Conservation (phyloP, 345 rosid genomes). For the Hibiscus trionum region DNA sequence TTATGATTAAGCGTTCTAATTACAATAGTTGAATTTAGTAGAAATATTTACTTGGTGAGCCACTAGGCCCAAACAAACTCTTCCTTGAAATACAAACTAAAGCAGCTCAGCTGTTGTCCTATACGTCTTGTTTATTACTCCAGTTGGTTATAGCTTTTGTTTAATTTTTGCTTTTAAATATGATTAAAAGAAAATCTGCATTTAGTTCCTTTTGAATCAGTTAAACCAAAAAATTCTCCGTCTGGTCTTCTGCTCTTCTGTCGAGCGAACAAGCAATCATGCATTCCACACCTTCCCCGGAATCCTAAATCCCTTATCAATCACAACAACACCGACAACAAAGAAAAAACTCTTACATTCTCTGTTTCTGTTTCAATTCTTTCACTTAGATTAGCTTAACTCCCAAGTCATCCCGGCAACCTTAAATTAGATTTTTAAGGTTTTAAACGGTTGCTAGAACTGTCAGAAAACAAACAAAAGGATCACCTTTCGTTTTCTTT, state of each 20-base stretch:
- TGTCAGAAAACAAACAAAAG: background rate
- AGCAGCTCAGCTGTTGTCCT: background rate
- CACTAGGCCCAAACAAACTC: background rate
- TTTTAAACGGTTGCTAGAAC: background rate
- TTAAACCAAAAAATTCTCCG: background rate
- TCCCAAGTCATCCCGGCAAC: too few relatives aligned
- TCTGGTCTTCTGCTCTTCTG: background rate
- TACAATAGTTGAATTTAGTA: too few relatives aligned
- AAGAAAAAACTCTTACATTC: background rate
- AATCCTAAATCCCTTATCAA: slow-evolving; percentile 19
- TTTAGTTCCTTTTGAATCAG: background rate
- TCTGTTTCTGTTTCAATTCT: background rate
- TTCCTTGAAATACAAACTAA: background rate
- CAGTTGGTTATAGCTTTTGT: background rate
- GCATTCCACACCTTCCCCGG: slow-evolving; percentile 22
- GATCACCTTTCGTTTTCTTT: background rate
- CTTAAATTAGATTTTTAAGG: background rate
- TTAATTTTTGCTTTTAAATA: background rate
- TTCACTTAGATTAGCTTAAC: background rate
- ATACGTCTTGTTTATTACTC: background rate
- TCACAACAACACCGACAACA: background rate
- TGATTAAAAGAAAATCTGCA: too few relatives aligned
- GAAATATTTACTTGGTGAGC: too few relatives aligned
- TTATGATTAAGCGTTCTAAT: too few relatives aligned
- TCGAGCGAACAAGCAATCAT: background rate